Conservation (phyloP, 1,284 basidiomycete genomes). For the Peniophora sp. region DNA sequence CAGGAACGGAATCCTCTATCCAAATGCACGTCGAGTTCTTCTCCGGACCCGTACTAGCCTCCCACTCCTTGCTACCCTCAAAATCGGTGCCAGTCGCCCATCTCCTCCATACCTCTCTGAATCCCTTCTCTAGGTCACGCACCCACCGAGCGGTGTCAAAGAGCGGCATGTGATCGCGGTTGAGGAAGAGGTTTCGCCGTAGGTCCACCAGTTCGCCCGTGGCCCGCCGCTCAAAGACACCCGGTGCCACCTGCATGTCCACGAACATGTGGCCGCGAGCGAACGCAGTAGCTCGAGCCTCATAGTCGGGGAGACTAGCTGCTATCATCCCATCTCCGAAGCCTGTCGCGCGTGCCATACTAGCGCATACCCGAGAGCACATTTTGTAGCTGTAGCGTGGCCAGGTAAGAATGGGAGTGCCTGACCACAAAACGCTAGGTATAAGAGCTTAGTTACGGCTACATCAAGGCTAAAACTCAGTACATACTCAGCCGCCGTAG, state of each 20-base stretch:
- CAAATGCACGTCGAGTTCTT: conserved; percentile 29
- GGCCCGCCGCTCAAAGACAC: conserved; percentile 12
- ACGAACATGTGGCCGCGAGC: conserved; percentile 31
- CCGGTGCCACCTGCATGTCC: conserved; percentile 11
- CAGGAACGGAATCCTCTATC: background rate
- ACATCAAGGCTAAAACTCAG: background rate
- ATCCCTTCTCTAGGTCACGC: conserved; percentile 44
- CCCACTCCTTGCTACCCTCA: conserved; percentile 30
- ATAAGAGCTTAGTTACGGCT: background rate
- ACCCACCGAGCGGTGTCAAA: conserved; percentile 54
- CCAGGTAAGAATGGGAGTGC: conserved; percentile 53
- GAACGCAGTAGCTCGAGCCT: conserved; percentile 42
- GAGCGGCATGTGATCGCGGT: conserved; percentile 38
- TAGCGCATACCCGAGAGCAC: conserved; percentile 54
- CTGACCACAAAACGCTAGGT: conserved; percentile 49
- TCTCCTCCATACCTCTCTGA: conserved; percentile 42
- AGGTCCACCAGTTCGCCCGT: conserved; percentile 33
- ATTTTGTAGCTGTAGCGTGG: conserved; percentile 51
- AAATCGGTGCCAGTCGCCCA: conserved; percentile 47
- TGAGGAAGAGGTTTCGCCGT: conserved; percentile 39
- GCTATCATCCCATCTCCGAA: conserved; percentile 50
- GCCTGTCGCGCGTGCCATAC: conserved; percentile 49
- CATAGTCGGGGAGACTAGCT: conserved; percentile 39
- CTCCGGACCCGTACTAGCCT: conserved; percentile 22
- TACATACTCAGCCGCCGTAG: conserved; percentile 49